A percentile compares a stretch with the other conserved stretches of the same genome.
These are phyloP conservation scores for Tillandsia leiboldiana DNA, from an alignment of 176 grass and related monocot genomes.

Conservation along the genomic window DNA sequence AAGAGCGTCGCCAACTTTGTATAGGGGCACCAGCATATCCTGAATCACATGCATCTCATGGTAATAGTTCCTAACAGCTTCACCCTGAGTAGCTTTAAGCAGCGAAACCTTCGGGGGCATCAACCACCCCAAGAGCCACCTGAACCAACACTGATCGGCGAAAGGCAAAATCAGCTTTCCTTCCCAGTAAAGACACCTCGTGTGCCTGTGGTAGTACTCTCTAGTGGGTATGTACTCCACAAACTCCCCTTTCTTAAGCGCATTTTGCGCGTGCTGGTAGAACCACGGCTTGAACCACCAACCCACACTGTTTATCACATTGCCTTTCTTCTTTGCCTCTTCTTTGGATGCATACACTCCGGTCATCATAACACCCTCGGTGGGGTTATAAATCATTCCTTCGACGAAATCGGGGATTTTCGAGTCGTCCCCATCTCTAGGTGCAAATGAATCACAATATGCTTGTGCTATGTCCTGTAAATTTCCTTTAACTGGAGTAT, in stretches of 20 bases:
- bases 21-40: conserved; percentile 75
- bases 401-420: conserved; percentile 97
- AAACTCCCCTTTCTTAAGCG: conserved; percentile 78
- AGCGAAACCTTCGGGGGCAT: conserved; percentile 97
- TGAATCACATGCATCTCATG: conserved; percentile 96
- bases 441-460: conserved; percentile 67
- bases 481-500: conserved; percentile 39
- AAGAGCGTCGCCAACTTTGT: conserved; percentile 86
- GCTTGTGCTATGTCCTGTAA: conserved; percentile 59
- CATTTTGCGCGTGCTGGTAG: conserved; percentile 80
- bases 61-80: conserved; percentile 90
- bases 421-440: conserved; percentile 56
- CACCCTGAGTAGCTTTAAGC: conserved; percentile 91
- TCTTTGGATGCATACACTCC: conserved; percentile 88
- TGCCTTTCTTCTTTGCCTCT: conserved; percentile 93
- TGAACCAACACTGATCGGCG: conserved; percentile 93
- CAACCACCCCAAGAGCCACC: conserved; percentile 68
- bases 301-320: conserved; percentile 66
- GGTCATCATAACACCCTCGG: conserved; percentile 82
- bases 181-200: conserved; percentile 91
- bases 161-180: conserved; percentile 92
- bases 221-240: conserved; percentile 93
- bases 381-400: conserved; percentile 60
- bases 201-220: conserved; percentile 92
- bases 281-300: conserved; percentile 99